Evolutionary conservation across 2,329 filamentous ascomycete species (phyloP), one percentile per base, ranked within the genome.

Genomic region (Cytospora piceicola): DNA sequence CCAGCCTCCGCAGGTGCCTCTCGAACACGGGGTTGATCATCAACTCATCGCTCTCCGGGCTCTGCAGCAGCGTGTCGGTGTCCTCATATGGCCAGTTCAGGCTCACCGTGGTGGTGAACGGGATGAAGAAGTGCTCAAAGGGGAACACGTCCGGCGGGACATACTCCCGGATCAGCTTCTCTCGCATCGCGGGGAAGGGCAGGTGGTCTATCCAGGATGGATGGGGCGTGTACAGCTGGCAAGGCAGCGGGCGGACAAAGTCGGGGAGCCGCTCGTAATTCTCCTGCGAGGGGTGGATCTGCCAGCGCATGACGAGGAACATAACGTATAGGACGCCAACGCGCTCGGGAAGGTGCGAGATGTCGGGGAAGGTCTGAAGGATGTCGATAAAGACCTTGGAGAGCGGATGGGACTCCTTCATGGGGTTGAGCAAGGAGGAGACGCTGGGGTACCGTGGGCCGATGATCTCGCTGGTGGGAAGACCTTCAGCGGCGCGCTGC

Each of bases 21-120:
- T 96, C 92, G 75, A 96, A 97, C 0, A 92, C 91, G 0, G 93
- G 93, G 69, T 95, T 96, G 69, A 97, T 92, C 69, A 91, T 83
- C 67, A 93, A 81, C 72, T 93, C 89, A 11, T 89, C 86, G 6
- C 79, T 78, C 4, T 82, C 82, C 0, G 83, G 81, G 30, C 84
- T 81, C 62, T 84, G 81, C 30, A 92, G 78, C 30, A 97, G 80
- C 42, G 88, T 87, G 70, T 93, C 89, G 0, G 85, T 87, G 0
- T 88, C 83, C 64, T 92, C 89, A 73, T 96, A 94, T 0, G 90
- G 90, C 93, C 93, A 97, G 70, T 94, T 95, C 20, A 97, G 76
- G 30, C 84, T 88, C 29, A 97, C 73, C 0, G 89, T 93, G 1
- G 84, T 86, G 1, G 91, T 95, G 75, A 89, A 96, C 0, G 91